These are phyloP conservation scores for Eleusine indica DNA, from an alignment of 176 grass and related monocot species.

Conservation along the genomic window DNA sequence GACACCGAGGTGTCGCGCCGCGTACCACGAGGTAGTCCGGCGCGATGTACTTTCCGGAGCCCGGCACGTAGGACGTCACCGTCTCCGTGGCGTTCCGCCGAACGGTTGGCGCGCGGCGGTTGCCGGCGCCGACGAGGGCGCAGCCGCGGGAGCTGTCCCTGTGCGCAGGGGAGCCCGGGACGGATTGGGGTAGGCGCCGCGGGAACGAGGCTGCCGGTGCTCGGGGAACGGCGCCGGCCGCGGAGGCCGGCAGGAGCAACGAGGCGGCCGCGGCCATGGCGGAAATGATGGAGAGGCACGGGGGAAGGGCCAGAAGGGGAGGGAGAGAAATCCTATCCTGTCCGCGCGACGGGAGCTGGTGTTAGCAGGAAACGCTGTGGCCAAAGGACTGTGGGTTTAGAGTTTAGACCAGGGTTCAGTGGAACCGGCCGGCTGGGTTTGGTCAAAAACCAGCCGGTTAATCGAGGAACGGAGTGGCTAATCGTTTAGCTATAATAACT, in stretches of 20 bases:
- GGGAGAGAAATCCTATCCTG: slow-evolving; percentile 53
- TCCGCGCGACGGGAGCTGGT: neutral
- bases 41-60: slow-evolving; percentile 54
- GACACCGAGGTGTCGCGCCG: neutral
- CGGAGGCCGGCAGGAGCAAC: slow-evolving; percentile 12
- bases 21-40: slow-evolving; percentile 65
- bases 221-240: neutral
- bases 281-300: slow-evolving; percentile 17
- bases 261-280: slow-evolving; percentile 35
- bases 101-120: slow-evolving; percentile 32
- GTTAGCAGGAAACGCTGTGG: neutral
- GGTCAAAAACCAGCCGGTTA: no score
- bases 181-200: neutral
- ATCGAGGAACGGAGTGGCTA: no score
- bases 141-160: slow-evolving; percentile 1
- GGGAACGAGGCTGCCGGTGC: neutral
- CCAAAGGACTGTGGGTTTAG: neutral
- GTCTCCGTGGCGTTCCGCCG: slow-evolving; percentile 44
- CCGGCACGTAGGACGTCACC: slow-evolving; percentile 40
- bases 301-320: neutral
- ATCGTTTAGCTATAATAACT: no score
- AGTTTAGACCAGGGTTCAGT: no score
- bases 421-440: no score
- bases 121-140: neutral
- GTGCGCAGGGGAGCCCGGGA: neutral